Base-by-base conservation (phyloP, 257 asterid species). In the Solanum chiquidenum region DNA sequence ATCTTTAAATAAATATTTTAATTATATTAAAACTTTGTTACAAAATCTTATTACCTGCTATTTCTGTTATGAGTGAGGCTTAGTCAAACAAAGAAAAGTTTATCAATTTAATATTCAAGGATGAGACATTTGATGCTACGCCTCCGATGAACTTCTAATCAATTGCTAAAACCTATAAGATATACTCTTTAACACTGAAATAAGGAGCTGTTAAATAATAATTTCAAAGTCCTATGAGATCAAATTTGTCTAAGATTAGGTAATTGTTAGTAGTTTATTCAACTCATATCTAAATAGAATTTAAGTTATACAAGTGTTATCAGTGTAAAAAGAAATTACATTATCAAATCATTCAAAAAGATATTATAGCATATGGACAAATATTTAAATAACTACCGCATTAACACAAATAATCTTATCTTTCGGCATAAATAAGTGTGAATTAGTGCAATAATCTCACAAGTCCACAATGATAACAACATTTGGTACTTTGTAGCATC, bases 381-480 rank as follows among this genome's bases (percentile, higher is more conserved):
- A 25, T 29, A 49, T 29, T 5, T 4, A 6, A 18, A 46, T 80
- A 34, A 80, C 40, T 31, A 31, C 27, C 69, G 25, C 62, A 29
- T 80, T 29, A 18, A 46, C 60, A 40, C 29, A 68, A 66, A 91
- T 88, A 74, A 88, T 89, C 94, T 84, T 87, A 87, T 84, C 94
- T 93, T 92, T 90, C 93, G 94, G 94, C 92, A 29, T 80, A 80
- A 49, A 88, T 74, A 93, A 90, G 90, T 89, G 88, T 91, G 90
- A 91, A 93, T 90, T 91, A 91, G 80, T 92, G 87, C 87, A 89
- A 89, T 86, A 86, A 90, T 89, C 90, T 76, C 73, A 89, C 49
- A 79, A 91, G 73, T 52, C 90, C 91, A 79, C 91, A 90, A 90
- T 92, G 95, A 89, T 91, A 87, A 89, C 73, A 85, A 88, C 91